Conservation (phyloP, 164 flowering plant genomes). For the Annona cherimola region DNA sequence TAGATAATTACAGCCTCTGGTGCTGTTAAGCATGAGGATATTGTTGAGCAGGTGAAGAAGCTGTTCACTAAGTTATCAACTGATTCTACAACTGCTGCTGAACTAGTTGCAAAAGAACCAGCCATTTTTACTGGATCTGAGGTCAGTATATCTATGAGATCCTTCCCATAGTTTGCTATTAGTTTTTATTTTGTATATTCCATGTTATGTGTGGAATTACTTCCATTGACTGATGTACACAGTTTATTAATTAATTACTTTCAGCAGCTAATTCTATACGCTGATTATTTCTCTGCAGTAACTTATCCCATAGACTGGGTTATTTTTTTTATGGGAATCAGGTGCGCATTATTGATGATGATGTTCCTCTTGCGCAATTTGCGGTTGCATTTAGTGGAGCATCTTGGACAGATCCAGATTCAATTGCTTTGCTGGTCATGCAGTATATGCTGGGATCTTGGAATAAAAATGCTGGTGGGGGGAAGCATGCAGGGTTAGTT, state of each 20-base stretch:
- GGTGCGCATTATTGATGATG: conserved; percentile 90
- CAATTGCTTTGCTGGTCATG: conserved; percentile 94
- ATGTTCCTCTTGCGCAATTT: conserved; percentile 86
- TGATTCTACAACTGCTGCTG: conserved; percentile 71
- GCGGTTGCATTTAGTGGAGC: conserved; percentile 96
- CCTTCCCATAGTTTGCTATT: background rate
- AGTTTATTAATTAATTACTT: too few relatives aligned
- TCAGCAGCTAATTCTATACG: too few relatives aligned
- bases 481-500: conserved; percentile 91
- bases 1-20: conserved; percentile 95
- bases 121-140: conserved; percentile 94
- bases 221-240: too few relatives aligned
- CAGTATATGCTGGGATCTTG: conserved; percentile 94
- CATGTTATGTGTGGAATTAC: background rate
- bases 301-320: background rate
- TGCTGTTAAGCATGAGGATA: conserved; percentile 88
- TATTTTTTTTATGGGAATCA: conserved; percentile 21
- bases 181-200: background rate
- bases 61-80: conserved; percentile 73
- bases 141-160: conserved; percentile 34
- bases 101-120: conserved; percentile 71
- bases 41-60: conserved; percentile 81
- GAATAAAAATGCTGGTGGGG: conserved; percentile 74
- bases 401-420: conserved; percentile 98
- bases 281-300: too few relatives aligned